These are phyloP conservation scores for Scheffersomyces amazonensis DNA, from an alignment of 805 yeast genomes.

Conservation along the genomic window DNA sequence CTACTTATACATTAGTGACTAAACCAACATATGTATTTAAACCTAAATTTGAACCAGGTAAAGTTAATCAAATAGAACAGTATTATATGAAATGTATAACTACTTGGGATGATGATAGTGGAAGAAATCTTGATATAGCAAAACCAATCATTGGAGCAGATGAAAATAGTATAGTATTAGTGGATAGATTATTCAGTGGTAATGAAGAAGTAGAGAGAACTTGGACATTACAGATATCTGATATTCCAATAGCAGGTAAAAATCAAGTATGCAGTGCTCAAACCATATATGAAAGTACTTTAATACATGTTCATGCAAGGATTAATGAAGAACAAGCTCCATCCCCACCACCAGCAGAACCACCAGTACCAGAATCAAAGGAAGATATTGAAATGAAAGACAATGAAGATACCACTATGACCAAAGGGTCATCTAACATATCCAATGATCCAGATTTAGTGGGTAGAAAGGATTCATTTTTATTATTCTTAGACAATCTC, in stretches of 20 bases:
- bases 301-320: conserved; percentile 46
- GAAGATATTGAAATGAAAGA: conserved; percentile 5
- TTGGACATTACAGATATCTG: conserved; percentile 67
- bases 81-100: conserved; percentile 49
- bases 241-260: conserved; percentile 76
- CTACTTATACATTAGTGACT: conserved; percentile 48
- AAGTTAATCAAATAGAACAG: conserved; percentile 56
- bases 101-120: conserved; percentile 37
- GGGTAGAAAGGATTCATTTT: conserved; percentile 30
- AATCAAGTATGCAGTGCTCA: conserved; percentile 58
- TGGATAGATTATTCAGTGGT: conserved; percentile 26
- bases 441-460: neutral
- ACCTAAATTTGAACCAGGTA: conserved; percentile 55
- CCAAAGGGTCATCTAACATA: neutral
- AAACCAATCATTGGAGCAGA: conserved; percentile 18
- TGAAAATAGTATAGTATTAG: conserved; percentile 16
- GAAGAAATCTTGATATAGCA: conserved; percentile 18
- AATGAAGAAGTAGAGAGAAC: conserved; percentile 17
- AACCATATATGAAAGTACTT: conserved; percentile 60
- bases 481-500: conserved; percentile 51
- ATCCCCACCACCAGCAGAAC: neutral
- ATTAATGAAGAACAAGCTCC: conserved; percentile 11
- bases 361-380: neutral
- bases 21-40: conserved; percentile 50
- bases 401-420: conserved; percentile 1